Percentiles rank a stretch among this genome's conserved stretches.
Conservation (phyloP, 257 asterid species). For the Ehretia macrophylla region DNA sequence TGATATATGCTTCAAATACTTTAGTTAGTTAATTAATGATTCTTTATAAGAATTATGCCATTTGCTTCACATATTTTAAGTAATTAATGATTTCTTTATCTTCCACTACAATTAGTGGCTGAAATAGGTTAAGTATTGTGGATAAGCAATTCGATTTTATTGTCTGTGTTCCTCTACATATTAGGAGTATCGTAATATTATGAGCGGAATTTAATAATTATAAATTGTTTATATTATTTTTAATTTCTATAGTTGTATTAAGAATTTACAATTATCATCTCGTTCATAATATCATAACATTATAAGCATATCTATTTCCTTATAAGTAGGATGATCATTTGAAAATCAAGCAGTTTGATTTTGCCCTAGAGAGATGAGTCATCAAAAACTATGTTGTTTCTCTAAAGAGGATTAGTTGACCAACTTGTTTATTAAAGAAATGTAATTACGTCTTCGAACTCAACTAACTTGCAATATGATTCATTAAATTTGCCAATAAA, state of each 20-base stretch:
- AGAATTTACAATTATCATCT: no score
- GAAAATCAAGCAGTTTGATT: no score
- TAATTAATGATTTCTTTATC: background rate
- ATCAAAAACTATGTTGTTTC: background rate
- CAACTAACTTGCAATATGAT: slow-evolving; percentile 28
- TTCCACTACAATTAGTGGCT: background rate
- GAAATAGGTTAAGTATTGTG: background rate
- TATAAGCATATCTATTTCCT: no score
- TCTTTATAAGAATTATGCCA: background rate
- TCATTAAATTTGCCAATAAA: slow-evolving; percentile 12
- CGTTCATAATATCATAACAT: no score
- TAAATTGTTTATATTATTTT: no score
- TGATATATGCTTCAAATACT: background rate
- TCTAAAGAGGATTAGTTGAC: slow-evolving; percentile 27
- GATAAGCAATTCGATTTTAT: background rate
- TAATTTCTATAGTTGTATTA: no score
- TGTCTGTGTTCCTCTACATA: background rate
- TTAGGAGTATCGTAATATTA: no score
- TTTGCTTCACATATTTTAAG: background rate
- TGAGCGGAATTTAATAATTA: no score
- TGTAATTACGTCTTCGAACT: background rate
- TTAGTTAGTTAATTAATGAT: background rate
- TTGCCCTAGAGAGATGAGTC: background rate
- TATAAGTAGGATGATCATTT: no score
- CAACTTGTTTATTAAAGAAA: slow-evolving; percentile 26